phyloP scores from a whole-genome alignment of 345 rosid species.

The Populus ilicifolia region DNA sequence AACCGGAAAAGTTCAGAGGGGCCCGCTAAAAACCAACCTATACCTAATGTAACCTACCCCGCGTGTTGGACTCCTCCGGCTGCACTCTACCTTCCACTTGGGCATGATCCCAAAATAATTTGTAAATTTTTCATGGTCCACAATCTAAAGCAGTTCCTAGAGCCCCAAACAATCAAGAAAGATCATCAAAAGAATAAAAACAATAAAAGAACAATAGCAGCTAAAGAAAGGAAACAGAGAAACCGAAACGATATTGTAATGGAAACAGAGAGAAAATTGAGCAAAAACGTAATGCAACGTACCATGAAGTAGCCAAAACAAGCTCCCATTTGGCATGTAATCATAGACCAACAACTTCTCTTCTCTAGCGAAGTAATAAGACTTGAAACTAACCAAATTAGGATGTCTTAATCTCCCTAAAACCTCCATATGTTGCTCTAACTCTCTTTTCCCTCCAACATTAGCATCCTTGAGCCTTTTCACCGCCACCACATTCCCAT shows the following conservation, averaged over 20 bases:
- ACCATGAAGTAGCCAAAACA: constrained; percentile 98
- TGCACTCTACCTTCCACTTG: background rate
- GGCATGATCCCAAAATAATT: constrained; percentile 6
- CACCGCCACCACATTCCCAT: constrained; percentile 81
- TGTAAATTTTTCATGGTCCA: background rate
- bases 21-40: background rate
- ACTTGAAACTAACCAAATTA: constrained; percentile 66
- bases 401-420: constrained; percentile 65
- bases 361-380: constrained; percentile 84
- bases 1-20: background rate
- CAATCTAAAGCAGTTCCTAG: constrained; percentile 7
- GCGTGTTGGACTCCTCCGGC: background rate
- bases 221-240: background rate
- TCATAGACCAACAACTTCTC: constrained; percentile 87
- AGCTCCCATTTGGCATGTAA: constrained; percentile 79
- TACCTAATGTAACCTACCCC: background rate
- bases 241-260: background rate
- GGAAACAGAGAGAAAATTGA: background rate
- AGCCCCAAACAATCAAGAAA: background rate
- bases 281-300: constrained; percentile 27
- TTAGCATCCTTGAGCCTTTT: constrained; percentile 77
- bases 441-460: constrained; percentile 59
- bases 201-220: background rate
- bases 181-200: background rate
- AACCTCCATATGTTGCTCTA: constrained; percentile 86